phyloP scores from a whole-genome alignment of 768 basidiomycete genomes.

The Phaeotremella skinneri region DNA sequence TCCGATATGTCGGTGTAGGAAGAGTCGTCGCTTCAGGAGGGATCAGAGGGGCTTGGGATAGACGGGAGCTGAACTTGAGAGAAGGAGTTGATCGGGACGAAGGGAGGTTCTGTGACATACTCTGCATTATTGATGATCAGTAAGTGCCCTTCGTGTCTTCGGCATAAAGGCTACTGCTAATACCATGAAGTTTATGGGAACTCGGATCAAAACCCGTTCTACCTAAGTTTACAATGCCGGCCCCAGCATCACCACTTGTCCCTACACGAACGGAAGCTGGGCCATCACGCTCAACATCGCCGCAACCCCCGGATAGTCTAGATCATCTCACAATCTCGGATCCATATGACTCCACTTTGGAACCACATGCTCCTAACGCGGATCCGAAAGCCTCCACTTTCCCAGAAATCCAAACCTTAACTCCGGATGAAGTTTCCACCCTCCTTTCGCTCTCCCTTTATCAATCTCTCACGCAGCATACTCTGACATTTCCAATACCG shows the following conservation, averaged over 20 bases:
- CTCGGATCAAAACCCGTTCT: slow-evolving; percentile 37
- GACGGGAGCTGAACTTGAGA: slow-evolving; percentile 25
- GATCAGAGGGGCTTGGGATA: slow-evolving; percentile 41
- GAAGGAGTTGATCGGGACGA: slow-evolving; percentile 34
- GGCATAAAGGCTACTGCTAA: not conserved
- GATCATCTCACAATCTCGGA: not conserved
- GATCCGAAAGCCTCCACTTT: too few species aligned
- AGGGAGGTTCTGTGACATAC: slow-evolving; percentile 44
- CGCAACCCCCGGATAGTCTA: not conserved
- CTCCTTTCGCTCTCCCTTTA: slow-evolving; percentile 32
- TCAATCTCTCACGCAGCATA: slow-evolving; percentile 30
- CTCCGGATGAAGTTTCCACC: slow-evolving; percentile 37
- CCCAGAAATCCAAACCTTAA: slow-evolving; percentile 6
- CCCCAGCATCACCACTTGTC: slow-evolving; percentile 23
- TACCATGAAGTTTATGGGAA: slow-evolving; percentile 42
- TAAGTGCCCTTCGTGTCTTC: slow-evolving; percentile 19
- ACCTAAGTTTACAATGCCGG: slow-evolving; percentile 23
- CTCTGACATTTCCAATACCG: slow-evolving; percentile 67
- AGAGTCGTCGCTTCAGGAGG: slow-evolving; percentile 40
- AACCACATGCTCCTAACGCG: too few species aligned
- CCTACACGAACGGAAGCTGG: slow-evolving; percentile 18
- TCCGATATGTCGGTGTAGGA: slow-evolving; percentile 42
- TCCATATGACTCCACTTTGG: too few species aligned
- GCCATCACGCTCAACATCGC: slow-evolving; percentile 8
- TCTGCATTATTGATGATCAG: slow-evolving; percentile 48